Evolutionary conservation across 2,329 filamentous ascomycete species (phyloP), one percentile per base, ranked within the genome.

Genomic region (Conoideocrella luteorostrata): DNA sequence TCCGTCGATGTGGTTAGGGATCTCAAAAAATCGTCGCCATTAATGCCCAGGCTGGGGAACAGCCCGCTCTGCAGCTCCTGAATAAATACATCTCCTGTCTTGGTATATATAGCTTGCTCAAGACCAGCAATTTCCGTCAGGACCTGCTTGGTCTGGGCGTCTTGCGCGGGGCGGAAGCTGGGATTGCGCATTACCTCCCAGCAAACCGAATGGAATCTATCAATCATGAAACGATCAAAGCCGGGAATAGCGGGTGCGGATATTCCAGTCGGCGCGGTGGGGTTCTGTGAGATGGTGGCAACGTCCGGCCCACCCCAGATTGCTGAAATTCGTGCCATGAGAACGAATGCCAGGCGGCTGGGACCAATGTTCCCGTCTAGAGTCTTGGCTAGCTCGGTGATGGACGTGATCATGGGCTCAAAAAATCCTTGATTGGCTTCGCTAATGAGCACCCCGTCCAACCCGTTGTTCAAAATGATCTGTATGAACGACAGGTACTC

Each of bases 401-500:
- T 84, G 1, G 89, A 95, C 5, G 80, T 76, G 51, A 98, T 84
- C 55, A 97, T 78, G 3, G 84, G 80, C 54, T 96, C 89, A 55
- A 98, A 97, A 50, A 86, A 88, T 23, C 80, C 77, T 70, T 96
- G 91, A 66, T 98, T 98, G 9, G 82, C 76, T 57, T 88, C 82
- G 58, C 88, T 95, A 50, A 98, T 85, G 33, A 98, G 81, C 11
- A 97, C 88, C 21, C 83, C 79, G 9, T 86, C 88, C 4, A 98
- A 78, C 44, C 94, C 87, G 59, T 98, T 94, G 61, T 88, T 88
- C 29, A 98, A 68, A 47, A 98, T 89, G 45, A 95, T 84, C 40
- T 89, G 80, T 50, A 98, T 71, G 63, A 98, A 97, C 44, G 89
- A 88, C n/a, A 98, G 75, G 56, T 96, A 98, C 60, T 98, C 91